Base-by-base conservation (phyloP, 2,329 filamentous ascomycete genomes). In the Chalara sp. region DNA sequence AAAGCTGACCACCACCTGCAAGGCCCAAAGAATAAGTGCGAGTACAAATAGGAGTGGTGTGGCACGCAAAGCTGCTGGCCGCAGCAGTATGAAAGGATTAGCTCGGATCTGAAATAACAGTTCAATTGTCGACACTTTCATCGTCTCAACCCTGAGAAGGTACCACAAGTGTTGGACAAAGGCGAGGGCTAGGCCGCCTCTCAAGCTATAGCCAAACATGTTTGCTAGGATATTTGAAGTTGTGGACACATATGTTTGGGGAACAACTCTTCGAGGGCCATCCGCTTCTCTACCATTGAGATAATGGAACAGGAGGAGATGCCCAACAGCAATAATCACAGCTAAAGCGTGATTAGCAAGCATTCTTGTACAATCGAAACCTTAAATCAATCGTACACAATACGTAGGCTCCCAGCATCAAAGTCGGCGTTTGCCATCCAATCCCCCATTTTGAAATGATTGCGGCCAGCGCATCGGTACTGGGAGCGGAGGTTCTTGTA, bases 41-140 rank as follows among this genome's bases (percentile, higher is more conserved):
- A 59, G 37, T 5, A 35, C n/a, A 46, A 50, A 58, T 3, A 61
- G 41, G 5, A 46, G 30, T 12, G 58, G 60, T 12, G 55, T 43
- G 4, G 60, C 52, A 41, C 44, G 35, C 12, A 61, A 12, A 30
- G 49, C 52, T 7, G 53, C 46, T 5, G 31, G 7, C 31, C 35
- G 53, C 5, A 54, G 48, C 1, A 60, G 37, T 5, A 51, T 29
- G 30, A 61, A 51, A 6, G 52, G 48, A 43, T 61, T 61, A 4
- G 57, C 46, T 35, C 55, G 46, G 32, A 61, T 46, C 3, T 13
- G 47, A 44, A 58, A 61, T 8, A 61, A 39, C 6, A 45, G 13
- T 30, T 61, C 59, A 11, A 62, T 60, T 1, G 56, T 61, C 1
- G 58, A 62, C 1, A 62, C 57, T 48, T 55, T 59, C 57, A 62